These are phyloP conservation scores for Backusella westeae DNA, from an alignment of 192 early-diverging fungal species.

Conservation along the genomic window DNA sequence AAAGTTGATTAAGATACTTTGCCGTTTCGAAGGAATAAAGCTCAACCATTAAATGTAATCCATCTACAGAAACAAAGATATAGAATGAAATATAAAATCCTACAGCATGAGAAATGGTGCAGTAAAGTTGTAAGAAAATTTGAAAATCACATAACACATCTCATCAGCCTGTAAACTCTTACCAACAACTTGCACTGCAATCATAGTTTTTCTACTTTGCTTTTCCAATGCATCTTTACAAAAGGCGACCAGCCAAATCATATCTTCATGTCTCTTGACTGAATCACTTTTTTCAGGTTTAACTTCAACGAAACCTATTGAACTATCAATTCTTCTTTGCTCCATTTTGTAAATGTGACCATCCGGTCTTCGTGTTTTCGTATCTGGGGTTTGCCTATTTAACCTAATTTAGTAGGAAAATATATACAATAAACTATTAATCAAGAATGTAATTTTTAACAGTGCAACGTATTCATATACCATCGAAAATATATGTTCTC, in stretches of 20 bases:
- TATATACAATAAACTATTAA: neutral
- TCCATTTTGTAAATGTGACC: slow-evolving; percentile 5
- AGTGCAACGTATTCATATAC: slow-evolving; percentile 5
- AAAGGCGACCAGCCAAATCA: slow-evolving; percentile 13
- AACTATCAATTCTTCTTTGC: neutral
- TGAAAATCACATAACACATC: neutral
- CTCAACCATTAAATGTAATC: neutral
- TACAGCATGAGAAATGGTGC: neutral
- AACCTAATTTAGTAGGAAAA: neutral
- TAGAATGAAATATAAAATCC: slow-evolving; percentile 4
- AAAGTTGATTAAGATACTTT: neutral
- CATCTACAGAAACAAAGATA: slow-evolving; percentile 3
- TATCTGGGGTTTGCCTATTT: slow-evolving; percentile 10
- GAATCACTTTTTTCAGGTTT: slow-evolving; percentile 14
- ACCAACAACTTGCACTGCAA: slow-evolving; percentile 14
- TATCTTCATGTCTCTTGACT: slow-evolving; percentile 8
- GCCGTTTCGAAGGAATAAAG: neutral
- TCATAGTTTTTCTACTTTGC: slow-evolving; percentile 14
- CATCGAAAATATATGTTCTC: slow-evolving; percentile 1
- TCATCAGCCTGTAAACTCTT: slow-evolving; percentile 11
- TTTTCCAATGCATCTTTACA: slow-evolving; percentile 15
- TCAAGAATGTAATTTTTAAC: slow-evolving; percentile 5
- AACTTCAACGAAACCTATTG: slow-evolving; percentile 2
- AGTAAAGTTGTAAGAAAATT: neutral
- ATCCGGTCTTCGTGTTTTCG: neutral